These are phyloP conservation scores for Amanita rubescens DNA, from an alignment of 768 basidiomycete genomes.

Conservation along the genomic window DNA sequence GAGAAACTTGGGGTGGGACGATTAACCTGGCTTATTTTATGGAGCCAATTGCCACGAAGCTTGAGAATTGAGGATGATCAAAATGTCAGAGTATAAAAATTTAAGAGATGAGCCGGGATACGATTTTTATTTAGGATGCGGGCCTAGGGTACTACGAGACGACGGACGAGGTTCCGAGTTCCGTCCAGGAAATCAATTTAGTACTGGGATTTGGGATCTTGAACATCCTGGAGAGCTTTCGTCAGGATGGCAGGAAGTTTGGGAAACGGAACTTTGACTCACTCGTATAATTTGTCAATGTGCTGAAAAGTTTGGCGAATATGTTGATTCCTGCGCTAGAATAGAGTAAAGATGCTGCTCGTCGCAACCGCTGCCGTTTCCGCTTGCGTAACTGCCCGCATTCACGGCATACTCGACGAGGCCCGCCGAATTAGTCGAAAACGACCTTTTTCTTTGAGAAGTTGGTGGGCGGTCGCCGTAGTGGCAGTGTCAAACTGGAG, in stretches of 20 bases:
- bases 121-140: constrained; percentile 91
- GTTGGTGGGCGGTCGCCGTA: constrained; percentile 14
- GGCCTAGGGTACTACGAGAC: constrained; percentile 80
- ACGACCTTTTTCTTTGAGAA: constrained; percentile 58
- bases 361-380: constrained; percentile 39
- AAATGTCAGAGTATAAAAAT: no score
- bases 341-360: neutral
- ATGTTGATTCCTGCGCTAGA: constrained; percentile 37
- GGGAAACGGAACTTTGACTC: constrained; percentile 22
- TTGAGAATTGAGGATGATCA: constrained; percentile 73
- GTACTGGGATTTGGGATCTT: constrained; percentile 72
- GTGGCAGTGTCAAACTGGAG: constrained; percentile 46
- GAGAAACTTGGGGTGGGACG: constrained; percentile 55
- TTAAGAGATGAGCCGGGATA: constrained; percentile 19
- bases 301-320: constrained; percentile 59
- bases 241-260: neutral
- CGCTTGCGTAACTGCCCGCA: constrained; percentile 17
- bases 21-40: constrained; percentile 83
- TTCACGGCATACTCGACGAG: constrained; percentile 38
- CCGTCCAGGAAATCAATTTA: constrained; percentile 84
- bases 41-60: constrained; percentile 91
- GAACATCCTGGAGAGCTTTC: constrained; percentile 65
- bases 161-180: constrained; percentile 76
- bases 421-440: constrained; percentile 38
- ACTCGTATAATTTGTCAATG: constrained; percentile 86